Evolutionary conservation across 257 asterid species (phyloP).

Genomic region (Schizonepeta tenuifolia): DNA sequence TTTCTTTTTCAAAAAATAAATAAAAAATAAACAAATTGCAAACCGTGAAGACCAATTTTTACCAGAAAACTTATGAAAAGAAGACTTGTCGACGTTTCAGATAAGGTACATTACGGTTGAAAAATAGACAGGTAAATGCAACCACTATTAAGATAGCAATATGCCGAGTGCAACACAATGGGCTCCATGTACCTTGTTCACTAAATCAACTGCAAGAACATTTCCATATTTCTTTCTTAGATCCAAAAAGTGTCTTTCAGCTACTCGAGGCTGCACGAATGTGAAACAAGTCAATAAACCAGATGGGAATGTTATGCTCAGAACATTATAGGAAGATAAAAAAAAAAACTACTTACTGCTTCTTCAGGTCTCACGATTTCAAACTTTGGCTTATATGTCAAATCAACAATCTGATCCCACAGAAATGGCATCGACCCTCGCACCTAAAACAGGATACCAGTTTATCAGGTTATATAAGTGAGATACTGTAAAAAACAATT

Average conservation of each 20-base stretch:
- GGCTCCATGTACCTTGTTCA: conserved; percentile 66
- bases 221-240: conserved; percentile 92
- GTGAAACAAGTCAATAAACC: conserved; percentile 30
- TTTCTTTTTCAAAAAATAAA: neutral
- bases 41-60: neutral
- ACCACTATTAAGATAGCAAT: conserved; percentile 1
- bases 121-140: conserved; percentile 12
- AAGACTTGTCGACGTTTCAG: neutral
- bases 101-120: conserved; percentile 3
- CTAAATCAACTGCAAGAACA: conserved; percentile 85
- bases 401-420: conserved; percentile 99
- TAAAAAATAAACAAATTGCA: neutral
- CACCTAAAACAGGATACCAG: conserved; percentile 52
- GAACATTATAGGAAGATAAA: conserved; percentile 32
- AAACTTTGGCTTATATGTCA: conserved; percentile 93
- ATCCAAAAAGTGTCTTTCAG: conserved; percentile 89
- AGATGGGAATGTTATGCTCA: conserved; percentile 26
- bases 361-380: conserved; percentile 84
- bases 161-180: conserved; percentile 16
- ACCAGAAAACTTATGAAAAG: neutral
- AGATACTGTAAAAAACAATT: neutral
- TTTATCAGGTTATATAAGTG: conserved; percentile 24
- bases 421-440: conserved; percentile 97
- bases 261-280: conserved; percentile 76
- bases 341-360: conserved; percentile 66